Evolutionary conservation across 169 alveolate genomes (phyloP).

Genomic region (Plasmodium yoelii): DNA sequence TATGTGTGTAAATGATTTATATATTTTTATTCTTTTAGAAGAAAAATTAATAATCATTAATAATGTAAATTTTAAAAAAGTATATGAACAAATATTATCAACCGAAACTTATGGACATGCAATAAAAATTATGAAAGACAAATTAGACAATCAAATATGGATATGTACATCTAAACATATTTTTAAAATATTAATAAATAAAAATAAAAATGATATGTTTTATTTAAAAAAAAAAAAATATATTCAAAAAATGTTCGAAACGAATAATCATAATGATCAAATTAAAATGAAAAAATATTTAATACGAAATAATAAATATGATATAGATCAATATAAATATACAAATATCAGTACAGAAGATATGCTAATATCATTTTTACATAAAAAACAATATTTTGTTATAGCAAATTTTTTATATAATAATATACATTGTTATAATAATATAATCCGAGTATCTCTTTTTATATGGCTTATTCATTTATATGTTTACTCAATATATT

Average conservation of each 20-base stretch:
- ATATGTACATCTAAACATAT: slow-evolving; percentile 72
- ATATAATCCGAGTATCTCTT: slow-evolving; percentile 38
- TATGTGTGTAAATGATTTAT: slow-evolving; percentile 62
- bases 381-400: slow-evolving; percentile 66
- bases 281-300: slow-evolving; percentile 42
- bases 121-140: slow-evolving; percentile 66
- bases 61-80: slow-evolving; percentile 49
- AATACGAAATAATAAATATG: slow-evolving; percentile 66
- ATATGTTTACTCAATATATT: slow-evolving; percentile 48
- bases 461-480: slow-evolving; percentile 72
- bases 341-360: slow-evolving; percentile 50
- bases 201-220: slow-evolving; percentile 27
- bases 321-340: slow-evolving; percentile 65
- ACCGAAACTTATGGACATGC: slow-evolving; percentile 69
- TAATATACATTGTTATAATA: slow-evolving; percentile 55
- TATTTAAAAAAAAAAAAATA: slow-evolving; percentile 24
- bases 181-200: slow-evolving; percentile 48
- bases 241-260: slow-evolving; percentile 21
- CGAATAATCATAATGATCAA: slow-evolving; percentile 14
- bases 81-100: slow-evolving; percentile 55
- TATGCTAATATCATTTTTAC: slow-evolving; percentile 60
- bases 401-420: slow-evolving; percentile 38
- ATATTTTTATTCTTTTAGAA: slow-evolving; percentile 63
- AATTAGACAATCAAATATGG: slow-evolving; percentile 70
- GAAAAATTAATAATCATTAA: slow-evolving; percentile 68